Evolutionary conservation across 1,284 basidiomycete species (phyloP).

Genomic region (Melampsora larici-populina): DNA sequence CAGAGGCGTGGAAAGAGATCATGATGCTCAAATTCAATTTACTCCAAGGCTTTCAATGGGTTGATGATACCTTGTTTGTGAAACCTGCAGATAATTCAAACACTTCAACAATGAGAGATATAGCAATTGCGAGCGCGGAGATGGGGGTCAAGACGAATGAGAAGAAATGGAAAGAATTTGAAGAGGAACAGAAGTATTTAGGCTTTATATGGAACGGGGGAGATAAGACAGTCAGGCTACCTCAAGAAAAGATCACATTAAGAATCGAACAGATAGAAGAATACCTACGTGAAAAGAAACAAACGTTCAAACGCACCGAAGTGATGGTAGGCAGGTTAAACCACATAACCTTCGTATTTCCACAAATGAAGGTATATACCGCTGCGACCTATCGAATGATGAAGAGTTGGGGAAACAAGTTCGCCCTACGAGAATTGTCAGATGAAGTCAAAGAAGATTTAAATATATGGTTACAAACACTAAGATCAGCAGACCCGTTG

Average conservation of each 20-base stretch:
- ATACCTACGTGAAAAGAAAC: neutral
- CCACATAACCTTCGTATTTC: too few relatives aligned
- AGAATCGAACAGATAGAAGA: neutral
- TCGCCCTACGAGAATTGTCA: too few relatives aligned
- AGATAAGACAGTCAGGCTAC: neutral
- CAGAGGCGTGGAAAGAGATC: constrained; percentile 6
- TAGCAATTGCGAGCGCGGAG: neutral
- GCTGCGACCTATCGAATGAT: too few relatives aligned
- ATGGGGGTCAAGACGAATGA: neutral
- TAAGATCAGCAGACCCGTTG: too few relatives aligned
- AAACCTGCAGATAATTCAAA: too few relatives aligned
- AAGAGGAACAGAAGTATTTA: constrained; percentile 9
- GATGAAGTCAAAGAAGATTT: too few relatives aligned
- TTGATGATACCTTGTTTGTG: neutral
- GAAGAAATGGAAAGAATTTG: constrained; percentile 1
- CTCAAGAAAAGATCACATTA: neutral
- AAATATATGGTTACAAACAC: too few relatives aligned
- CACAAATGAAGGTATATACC: too few relatives aligned
- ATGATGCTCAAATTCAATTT: neutral
- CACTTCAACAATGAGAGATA: neutral
- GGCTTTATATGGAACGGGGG: constrained; percentile 2
- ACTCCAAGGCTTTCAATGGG: neutral
- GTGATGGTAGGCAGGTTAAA: too few relatives aligned
- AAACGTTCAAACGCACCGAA: too few relatives aligned
- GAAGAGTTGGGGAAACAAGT: too few relatives aligned